Evolutionary conservation across 805 yeast genomes (phyloP), one percentile per base, ranked within the genome.

Genomic region (Maudiozyma bulderi): DNA sequence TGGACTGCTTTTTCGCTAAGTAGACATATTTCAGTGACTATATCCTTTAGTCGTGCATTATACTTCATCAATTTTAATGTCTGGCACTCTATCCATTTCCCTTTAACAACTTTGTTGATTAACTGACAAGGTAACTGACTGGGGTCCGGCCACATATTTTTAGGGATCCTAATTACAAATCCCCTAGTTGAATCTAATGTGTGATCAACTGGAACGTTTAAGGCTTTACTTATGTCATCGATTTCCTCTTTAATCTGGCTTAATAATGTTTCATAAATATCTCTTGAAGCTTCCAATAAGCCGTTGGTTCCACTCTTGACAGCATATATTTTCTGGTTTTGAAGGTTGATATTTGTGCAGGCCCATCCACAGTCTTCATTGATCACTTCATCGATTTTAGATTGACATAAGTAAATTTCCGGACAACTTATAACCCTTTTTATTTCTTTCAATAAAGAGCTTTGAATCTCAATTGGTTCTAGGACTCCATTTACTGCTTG

Each of bases 341-440:
- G 69, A 35, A 74, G 52, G 44, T 74, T 75, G 5, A 71, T 51
- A 1, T 70, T 57, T 1, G 66, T 58, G 0, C 57, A 56, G 0
- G 74, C 76, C 76, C 75, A 72, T 2, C 50, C 46, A 45, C 73
- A 68, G 50, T 73, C 77, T 35, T 71, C 74, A 52, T 72, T 74
- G 7, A 74, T 66, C 33, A 55, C 59, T 2, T 56, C 56, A 43
- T 69, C 50, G 1, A 74, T 69, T 6, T 59, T 6, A 0, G 49
- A 42, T 29, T 59, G 44, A 2, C 72, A 57, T 5, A 53, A 50
- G 0, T 14, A 11, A 0, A 73, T 47, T 14, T 55, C 53, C 1
- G 57, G 53, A 52, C 63, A 60, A 2, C 48, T 39, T 11, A 70
- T 60, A 8, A 69, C 61, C 6, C 60, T 56, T 20, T 43, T 48